Base-by-base conservation (phyloP, 352 stramenopile species). In the Phytophthora palmivora region DNA sequence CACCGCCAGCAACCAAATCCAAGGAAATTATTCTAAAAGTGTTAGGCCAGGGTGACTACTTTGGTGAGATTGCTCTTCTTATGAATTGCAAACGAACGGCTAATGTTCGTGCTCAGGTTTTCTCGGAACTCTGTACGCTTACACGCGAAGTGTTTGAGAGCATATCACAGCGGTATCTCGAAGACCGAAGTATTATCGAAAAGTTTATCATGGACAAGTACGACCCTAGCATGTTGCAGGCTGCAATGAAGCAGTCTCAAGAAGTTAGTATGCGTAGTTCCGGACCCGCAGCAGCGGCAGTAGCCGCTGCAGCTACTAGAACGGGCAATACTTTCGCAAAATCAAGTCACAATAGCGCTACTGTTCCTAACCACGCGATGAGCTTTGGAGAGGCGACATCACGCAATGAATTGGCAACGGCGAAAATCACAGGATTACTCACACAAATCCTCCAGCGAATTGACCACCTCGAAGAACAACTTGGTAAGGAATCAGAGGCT, bases 131-230 rank as follows among this genome's bases (percentile, higher is more conserved):
- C 6, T 94, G 85, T 36, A 87, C 82, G 7, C 58, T 92, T 7
- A 91, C 85, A 1, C 75, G 85, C 6, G 82, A 92, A 21, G 73
- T 89, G 3, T 94, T 94, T 60, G 83, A 94, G 42, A 87, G 46
- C 37, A 91, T 94, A 19, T 91, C 82, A 12, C 57, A 82, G 32
- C 81, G 84, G 0, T 94, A 92, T 56, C 63, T 91, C 14, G 85
- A 94, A 30, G 85, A 94, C 33, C 81, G 85, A 14, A 84, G 63
- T 28, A 87, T 92, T 47, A 94, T 92, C 21, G 85, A 94, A 48
- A 88, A 90, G 54, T 90, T 92, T 55, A 94, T 94, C 62, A 91
- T 92, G 72, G 78, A 92, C 69, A 91, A 91, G 53, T 92, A 94
- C 64, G 82, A 94, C 34, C 81, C 83, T 1, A 56, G 64, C 0